Base-by-base conservation (phyloP, 2,329 filamentous ascomycete genomes). In the Monosporascus sp. region DNA sequence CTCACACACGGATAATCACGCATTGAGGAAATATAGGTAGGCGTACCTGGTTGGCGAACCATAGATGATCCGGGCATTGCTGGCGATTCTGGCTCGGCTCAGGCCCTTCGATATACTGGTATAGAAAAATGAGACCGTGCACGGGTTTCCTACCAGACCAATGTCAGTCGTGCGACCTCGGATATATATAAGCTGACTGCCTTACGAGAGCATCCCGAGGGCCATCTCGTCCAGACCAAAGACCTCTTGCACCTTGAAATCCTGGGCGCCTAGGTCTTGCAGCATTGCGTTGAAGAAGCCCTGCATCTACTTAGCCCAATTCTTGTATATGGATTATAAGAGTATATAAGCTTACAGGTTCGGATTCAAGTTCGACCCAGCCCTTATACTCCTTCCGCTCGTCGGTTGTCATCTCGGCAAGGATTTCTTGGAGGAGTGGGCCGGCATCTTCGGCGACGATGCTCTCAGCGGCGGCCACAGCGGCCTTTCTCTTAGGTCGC, bases 31-130 rank as follows among this genome's bases (percentile, higher is more conserved):
- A 50, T 27, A 14, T 2, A 40, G 43, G 11, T 27, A 27, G 24
- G 63, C 73, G 20, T 66, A 90, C 87, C 74, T 96, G 93, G 64
- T 97, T 97, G 27, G 92, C 91, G 69, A 97, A 97, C 93, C 94
- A 99, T 19, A 97, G 76, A 31, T 83, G 74, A 3, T 82, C 74
- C 0, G 85, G 85, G 57, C 82, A 86, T 56, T 59, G 54, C 68
- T 77, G 45, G 73, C 75, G 56, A 80, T 76, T 52, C 77, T 73
- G 64, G 73, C 34, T 82, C 70, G 50, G 75, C 68, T 75, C 73
- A 6, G 77, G 71, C 4, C 76, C 80, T 31, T 81, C 78, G 61
- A 84, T 65, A 58, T 81, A 96, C 54, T 87, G 83, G 63, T 91
- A 96, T 1, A 96, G 80, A 58, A 97, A 94, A 49, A 99, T 88